Base-by-base conservation (phyloP, 495 filamentous ascomycete genomes). In the Tuber borchii region DNA sequence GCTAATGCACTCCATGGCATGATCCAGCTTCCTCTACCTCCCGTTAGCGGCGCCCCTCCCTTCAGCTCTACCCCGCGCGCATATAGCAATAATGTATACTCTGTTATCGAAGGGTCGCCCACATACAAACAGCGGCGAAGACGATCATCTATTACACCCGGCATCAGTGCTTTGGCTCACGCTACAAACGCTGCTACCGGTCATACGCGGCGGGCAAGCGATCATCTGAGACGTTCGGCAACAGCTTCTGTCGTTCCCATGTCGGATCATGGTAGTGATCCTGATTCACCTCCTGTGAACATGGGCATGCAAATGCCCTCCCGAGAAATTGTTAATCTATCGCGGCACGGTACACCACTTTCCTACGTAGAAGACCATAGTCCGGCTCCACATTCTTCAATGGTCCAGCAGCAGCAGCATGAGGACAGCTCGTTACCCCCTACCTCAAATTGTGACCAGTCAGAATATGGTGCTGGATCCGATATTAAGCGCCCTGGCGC, bases 41-140 rank as follows among this genome's bases (percentile, higher is more conserved):
- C 94, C 1, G 96, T 95, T 83, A 84, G 97, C 75, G 88, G 92
- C 48, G 91, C 88, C 61, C 88, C 90, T 45, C 91, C 93, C 77
- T 97, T 91, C 84, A 88, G 91, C 26, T 84, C 87, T 14, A 87
- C 88, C 43, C 85, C 90, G 43, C 89, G 94, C 51, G 87, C 89
- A 56, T 97, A 91, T 80, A 84, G 88, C 40, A 92, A 90, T 81
- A 95, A 92, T 81, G 90, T 94, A 74, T 99, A 97, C 87, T 95
- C 94, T 20, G 93, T 97, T 69, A 93, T 99, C 80, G 95, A 99
- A 86, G 95, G 95, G 34, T 99, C 95, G 9, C 95, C 95, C 39
- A 97, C 95, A 17, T 99, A 99, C 86, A 99, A 99, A 88, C 96
- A 97, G 86, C 90, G 95, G 75, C 89, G 95, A 81, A 89, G 95